phyloP scores from a whole-genome alignment of 345 rosid genomes.

The Lenwebbia sp. region DNA sequence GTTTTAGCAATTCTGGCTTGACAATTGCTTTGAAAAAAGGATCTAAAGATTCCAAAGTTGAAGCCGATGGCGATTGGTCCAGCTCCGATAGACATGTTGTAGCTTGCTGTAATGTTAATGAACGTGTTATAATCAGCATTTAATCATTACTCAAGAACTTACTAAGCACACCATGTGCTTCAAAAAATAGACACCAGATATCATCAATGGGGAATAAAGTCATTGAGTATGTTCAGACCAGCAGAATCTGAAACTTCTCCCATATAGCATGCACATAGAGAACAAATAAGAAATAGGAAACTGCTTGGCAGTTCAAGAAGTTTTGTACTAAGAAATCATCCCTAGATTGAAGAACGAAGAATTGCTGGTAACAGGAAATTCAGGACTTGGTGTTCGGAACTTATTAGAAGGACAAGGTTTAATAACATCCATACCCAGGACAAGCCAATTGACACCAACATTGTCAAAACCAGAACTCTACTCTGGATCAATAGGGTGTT shows the following conservation, averaged over 20 bases:
- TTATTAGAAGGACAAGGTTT: background rate
- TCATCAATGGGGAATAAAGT: background rate
- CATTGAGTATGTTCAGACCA: background rate
- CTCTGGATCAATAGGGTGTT: background rate
- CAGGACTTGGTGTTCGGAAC: background rate
- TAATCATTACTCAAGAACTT: background rate
- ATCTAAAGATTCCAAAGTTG: conserved; percentile 62
- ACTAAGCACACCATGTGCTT: background rate
- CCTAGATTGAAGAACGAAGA: background rate
- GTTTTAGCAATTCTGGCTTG: conserved; percentile 69
- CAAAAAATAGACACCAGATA: background rate
- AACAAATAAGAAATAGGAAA: background rate
- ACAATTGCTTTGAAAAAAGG: conserved; percentile 77
- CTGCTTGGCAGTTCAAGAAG: background rate
- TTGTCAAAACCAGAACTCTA: background rate
- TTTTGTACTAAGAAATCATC: background rate
- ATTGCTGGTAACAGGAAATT: background rate
- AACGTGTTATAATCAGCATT: background rate
- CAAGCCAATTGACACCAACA: background rate
- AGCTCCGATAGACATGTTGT: conserved; percentile 70
- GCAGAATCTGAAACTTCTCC: background rate
- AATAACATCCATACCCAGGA: background rate
- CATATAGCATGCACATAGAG: background rate
- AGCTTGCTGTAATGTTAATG: conserved; percentile 63
- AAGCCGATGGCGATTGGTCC: conserved; percentile 69